phyloP scores from a whole-genome alignment of 2,329 filamentous ascomycete genomes.

The Leptographium procerum region DNA sequence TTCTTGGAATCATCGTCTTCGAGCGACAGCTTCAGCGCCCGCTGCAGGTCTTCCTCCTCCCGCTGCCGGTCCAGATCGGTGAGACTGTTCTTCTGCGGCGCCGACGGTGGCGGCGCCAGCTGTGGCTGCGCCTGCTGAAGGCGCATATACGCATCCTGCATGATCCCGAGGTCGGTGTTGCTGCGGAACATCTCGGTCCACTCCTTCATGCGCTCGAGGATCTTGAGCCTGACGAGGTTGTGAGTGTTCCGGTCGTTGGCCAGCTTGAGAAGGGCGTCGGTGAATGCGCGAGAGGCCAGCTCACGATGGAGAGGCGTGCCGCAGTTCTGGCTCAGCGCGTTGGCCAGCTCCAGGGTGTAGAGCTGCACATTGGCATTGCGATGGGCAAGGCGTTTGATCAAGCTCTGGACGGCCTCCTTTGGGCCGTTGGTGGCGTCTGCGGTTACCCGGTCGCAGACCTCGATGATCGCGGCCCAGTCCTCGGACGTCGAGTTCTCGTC shows the following conservation, averaged over 20 bases:
- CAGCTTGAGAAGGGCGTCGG: slow-evolving; percentile 80
- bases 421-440: slow-evolving; percentile 43
- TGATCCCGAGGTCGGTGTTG: slow-evolving; percentile 88
- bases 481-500: slow-evolving; percentile 94
- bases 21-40: slow-evolving; percentile 84
- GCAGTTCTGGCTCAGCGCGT: slow-evolving; percentile 87
- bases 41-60: slow-evolving; percentile 94
- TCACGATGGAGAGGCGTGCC: slow-evolving; percentile 79
- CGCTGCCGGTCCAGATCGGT: slow-evolving; percentile 84
- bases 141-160: slow-evolving; percentile 88
- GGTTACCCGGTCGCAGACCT: slow-evolving; percentile 49
- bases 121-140: slow-evolving; percentile 79
- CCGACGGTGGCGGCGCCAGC: slow-evolving; percentile 70
- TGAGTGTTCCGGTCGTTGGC: slow-evolving; percentile 94
- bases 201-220: slow-evolving; percentile 89
- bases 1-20: slow-evolving; percentile 68
- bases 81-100: slow-evolving; percentile 84
- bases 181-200: slow-evolving; percentile 92
- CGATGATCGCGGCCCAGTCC: slow-evolving; percentile 55
- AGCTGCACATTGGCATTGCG: slow-evolving; percentile 94
- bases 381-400: slow-evolving; percentile 87
- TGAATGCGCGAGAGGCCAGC: slow-evolving; percentile 82
- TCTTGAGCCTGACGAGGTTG: slow-evolving; percentile 92
- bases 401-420: slow-evolving; percentile 76
- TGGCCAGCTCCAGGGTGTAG: slow-evolving; percentile 87